Conservation (phyloP, 495 filamentous ascomycete species). For the Aspergillus taichungensis region DNA sequence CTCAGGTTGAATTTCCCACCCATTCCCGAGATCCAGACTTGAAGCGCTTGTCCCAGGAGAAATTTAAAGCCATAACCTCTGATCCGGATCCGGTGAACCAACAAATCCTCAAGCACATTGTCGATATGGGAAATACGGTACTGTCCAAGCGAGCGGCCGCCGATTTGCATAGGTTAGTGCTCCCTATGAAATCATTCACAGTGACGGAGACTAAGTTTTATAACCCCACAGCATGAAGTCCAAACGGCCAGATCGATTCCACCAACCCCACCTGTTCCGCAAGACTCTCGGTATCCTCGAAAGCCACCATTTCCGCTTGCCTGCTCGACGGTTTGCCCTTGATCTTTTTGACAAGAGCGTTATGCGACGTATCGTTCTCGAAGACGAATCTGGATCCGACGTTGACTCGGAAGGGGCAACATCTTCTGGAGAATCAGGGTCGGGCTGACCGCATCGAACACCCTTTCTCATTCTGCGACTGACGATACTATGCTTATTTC, state of each 20-base stretch:
- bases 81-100: conserved; percentile 62
- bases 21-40: conserved; percentile 21
- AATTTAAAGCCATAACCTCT: conserved; percentile 37
- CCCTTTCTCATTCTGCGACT: background rate
- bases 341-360: conserved; percentile 90
- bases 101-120: conserved; percentile 66
- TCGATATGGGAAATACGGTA: conserved; percentile 85
- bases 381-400: conserved; percentile 48
- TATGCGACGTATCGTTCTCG: conserved; percentile 67
- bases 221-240: conserved; percentile 47
- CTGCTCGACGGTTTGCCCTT: conserved; percentile 76
- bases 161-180: conserved; percentile 53
- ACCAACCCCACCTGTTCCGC: conserved; percentile 65
- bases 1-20: conserved; percentile 30
- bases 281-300: conserved; percentile 82
- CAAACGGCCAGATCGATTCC: conserved; percentile 61
- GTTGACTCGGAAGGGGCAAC: conserved; percentile 18
- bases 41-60: conserved; percentile 32
- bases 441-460: conserved; percentile 3
- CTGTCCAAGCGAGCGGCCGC: conserved; percentile 66
- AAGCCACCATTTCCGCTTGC: conserved; percentile 78
- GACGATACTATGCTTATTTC: no score
- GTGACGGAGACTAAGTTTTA: conserved; percentile 6
- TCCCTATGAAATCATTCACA: background rate
- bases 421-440: conserved; percentile 14